Evolutionary conservation across 2,329 filamentous ascomycete genomes (phyloP).

Genomic region (Hypoxylon sp.): DNA sequence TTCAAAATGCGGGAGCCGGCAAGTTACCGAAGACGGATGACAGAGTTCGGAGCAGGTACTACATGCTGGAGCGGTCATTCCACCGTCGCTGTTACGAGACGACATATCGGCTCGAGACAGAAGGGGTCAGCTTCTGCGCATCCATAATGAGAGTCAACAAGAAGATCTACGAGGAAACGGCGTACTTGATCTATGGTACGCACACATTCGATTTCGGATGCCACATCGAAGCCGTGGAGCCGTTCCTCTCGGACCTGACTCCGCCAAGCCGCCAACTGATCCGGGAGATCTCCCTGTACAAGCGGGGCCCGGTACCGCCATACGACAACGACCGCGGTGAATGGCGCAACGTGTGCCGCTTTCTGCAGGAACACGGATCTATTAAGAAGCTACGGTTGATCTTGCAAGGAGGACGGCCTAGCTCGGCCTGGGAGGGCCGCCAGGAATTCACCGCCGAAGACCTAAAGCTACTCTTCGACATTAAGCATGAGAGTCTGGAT

Average conservation of each 20-base stretch:
- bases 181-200: conserved; percentile 68
- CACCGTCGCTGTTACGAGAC: conserved; percentile 63
- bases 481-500: conserved; percentile 66
- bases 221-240: conserved; percentile 72
- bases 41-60: conserved; percentile 57
- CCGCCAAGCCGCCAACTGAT: conserved; percentile 63
- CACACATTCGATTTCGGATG: conserved; percentile 73
- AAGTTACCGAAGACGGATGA: conserved; percentile 45
- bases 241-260: conserved; percentile 72
- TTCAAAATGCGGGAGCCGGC: conserved; percentile 56
- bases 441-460: conserved; percentile 62
- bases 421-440: conserved; percentile 64
- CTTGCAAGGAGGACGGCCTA: conserved; percentile 69
- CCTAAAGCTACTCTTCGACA: conserved; percentile 61
- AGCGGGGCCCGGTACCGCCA: conserved; percentile 67
- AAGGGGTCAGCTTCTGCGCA: conserved; percentile 58
- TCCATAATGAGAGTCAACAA: conserved; percentile 63
- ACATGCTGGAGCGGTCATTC: conserved; percentile 59
- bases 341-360: conserved; percentile 68
- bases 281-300: conserved; percentile 67
- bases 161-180: conserved; percentile 69
- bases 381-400: conserved; percentile 65
- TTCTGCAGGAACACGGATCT: conserved; percentile 57
- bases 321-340: conserved; percentile 70
- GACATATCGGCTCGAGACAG: conserved; percentile 68